Percentiles rank a stretch among this genome's conserved stretches.
Conservation (phyloP, 1,284 basidiomycete species). For the Neotropicomus parvogracilis region DNA sequence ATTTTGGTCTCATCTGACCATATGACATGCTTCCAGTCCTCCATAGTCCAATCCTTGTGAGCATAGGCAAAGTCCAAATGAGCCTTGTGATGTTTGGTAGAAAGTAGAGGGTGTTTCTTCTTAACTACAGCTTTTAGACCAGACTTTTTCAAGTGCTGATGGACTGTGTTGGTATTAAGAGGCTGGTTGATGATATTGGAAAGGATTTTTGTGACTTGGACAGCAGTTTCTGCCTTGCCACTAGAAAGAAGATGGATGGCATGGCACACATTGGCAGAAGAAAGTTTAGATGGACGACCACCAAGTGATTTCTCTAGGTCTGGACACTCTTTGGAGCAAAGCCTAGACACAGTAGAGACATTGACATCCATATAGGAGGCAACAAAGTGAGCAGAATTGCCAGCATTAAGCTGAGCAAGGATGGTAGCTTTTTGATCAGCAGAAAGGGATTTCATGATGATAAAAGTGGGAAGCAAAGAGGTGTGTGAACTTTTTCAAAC, state of each 20-base stretch:
- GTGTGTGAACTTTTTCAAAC: background rate
- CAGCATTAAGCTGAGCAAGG: background rate
- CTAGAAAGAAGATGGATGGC: constrained; percentile 7
- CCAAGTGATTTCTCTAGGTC: constrained; percentile 4
- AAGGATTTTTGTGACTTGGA: background rate
- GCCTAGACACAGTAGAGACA: background rate
- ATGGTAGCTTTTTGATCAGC: background rate
- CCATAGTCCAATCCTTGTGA: constrained; percentile 11
- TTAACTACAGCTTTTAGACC: background rate
- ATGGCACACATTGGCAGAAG: constrained; percentile 3
- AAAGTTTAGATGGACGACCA: constrained; percentile 15
- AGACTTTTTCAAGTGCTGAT: background rate
- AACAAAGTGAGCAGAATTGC: background rate
- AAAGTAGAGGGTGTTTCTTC: constrained; percentile 6
- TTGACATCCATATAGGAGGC: background rate
- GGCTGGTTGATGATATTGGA: background rate
- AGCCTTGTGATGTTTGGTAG: background rate
- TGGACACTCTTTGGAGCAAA: background rate
- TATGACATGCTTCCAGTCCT: constrained; percentile 5
- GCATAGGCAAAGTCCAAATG: constrained; percentile 5
- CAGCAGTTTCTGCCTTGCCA: constrained; percentile 8
- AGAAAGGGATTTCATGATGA: background rate
- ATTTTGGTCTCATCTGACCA: background rate
- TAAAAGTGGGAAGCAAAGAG: background rate
- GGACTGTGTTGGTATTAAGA: background rate